Evolutionary conservation across 202 grass and related monocot species (phyloP).

Genomic region (Schoenoplectus triqueter): DNA sequence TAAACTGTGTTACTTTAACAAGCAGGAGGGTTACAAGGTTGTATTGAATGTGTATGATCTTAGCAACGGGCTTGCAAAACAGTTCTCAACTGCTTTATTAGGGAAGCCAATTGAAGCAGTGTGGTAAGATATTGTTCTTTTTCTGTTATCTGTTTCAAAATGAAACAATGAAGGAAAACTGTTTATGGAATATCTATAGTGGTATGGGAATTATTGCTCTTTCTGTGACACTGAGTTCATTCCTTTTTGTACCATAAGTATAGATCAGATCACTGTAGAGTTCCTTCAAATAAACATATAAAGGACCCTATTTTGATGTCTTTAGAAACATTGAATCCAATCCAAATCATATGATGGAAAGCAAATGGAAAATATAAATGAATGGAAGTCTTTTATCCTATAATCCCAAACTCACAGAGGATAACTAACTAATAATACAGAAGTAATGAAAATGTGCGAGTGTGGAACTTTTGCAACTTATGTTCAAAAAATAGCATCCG

Average conservation of each 20-base stretch:
- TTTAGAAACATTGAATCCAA: background rate
- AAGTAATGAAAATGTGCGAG: no score
- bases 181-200: background rate
- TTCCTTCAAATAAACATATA: background rate
- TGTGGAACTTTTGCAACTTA: background rate
- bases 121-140: constrained; percentile 45
- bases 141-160: background rate
- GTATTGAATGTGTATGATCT: constrained; percentile 87
- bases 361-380: background rate
- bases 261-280: background rate
- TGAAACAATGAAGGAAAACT: background rate
- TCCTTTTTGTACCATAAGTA: background rate
- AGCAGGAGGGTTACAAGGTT: constrained; percentile 83
- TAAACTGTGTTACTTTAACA: background rate
- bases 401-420: background rate
- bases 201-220: background rate
- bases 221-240: background rate
- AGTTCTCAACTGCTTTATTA: constrained; percentile 79
- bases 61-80: constrained; percentile 82
- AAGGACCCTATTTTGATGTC: background rate
- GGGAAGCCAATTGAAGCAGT: constrained; percentile 90
- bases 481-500: background rate
- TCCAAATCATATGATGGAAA: background rate
- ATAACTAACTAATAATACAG: background rate
- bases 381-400: background rate